A percentile compares a stretch with the other conserved stretches of the same genome.
Conservation (phyloP, 1,139 yeast species). For the Yamadazyma mexicana region DNA sequence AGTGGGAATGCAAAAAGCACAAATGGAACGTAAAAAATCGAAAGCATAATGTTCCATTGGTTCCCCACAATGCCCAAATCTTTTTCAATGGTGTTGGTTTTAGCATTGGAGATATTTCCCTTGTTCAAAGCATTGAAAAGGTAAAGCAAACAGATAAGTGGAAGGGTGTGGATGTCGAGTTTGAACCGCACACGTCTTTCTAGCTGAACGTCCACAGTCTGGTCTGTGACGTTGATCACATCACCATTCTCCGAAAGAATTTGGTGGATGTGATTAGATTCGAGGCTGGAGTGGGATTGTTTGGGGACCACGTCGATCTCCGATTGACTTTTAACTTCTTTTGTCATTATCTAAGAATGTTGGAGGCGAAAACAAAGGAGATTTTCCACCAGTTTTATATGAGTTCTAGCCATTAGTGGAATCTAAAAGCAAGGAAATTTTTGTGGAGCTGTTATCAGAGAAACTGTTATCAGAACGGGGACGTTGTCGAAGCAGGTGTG, state of each 20-base stretch:
- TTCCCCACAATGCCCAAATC: slow-evolving; percentile 28
- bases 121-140: slow-evolving; percentile 32
- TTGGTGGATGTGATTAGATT: slow-evolving; percentile 13
- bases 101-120: slow-evolving; percentile 29
- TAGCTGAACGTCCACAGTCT: slow-evolving; percentile 16
- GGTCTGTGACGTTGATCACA: slow-evolving; percentile 12
- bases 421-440: no score
- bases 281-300: slow-evolving; percentile 15
- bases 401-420: no score
- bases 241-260: slow-evolving; percentile 19
- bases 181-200: slow-evolving; percentile 30
- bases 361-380: no score
- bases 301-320: slow-evolving; percentile 12
- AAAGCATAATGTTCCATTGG: slow-evolving; percentile 29
- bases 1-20: slow-evolving; percentile 35
- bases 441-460: no score
- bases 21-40: slow-evolving; percentile 32
- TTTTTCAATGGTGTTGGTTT: slow-evolving; percentile 25
- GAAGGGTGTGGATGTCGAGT: slow-evolving; percentile 33
- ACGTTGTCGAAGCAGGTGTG: no score
- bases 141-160: slow-evolving; percentile 27
- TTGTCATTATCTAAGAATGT: no score
- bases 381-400: no score
- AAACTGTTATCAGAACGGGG: no score
- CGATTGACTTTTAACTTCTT: background rate